A percentile compares a stretch with the other conserved stretches of the same genome.
Conservation (phyloP, 192 early-diverging fungal species). For the Podila epicladia region DNA sequence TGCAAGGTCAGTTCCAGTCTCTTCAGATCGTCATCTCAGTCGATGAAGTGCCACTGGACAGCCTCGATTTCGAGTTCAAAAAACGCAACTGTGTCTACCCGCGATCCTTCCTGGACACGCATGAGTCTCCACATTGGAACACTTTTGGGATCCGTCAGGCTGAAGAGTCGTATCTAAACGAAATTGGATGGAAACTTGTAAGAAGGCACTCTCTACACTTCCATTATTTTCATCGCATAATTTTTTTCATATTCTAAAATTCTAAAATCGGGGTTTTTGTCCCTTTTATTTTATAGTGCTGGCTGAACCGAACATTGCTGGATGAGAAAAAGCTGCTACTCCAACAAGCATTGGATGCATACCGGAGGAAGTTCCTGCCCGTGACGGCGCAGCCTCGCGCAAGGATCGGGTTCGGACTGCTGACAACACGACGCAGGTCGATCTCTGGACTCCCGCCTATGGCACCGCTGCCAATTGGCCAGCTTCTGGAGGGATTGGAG, state of each 20-base stretch:
- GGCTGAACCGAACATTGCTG: constrained; percentile 53
- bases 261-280: neutral
- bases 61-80: constrained; percentile 57
- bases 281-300: constrained; percentile 25
- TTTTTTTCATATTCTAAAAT: neutral
- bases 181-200: constrained; percentile 75
- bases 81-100: constrained; percentile 66
- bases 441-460: neutral
- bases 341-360: constrained; percentile 63
- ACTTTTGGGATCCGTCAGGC: constrained; percentile 53
- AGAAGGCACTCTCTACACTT: neutral
- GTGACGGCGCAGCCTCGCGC: constrained; percentile 31
- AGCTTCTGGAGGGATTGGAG: neutral
- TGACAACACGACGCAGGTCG: constrained; percentile 13
- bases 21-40: constrained; percentile 59
- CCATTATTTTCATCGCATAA: neutral
- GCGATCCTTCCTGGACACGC: constrained; percentile 39
- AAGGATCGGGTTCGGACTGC: constrained; percentile 10
- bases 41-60: constrained; percentile 54
- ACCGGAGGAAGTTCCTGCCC: constrained; percentile 42
- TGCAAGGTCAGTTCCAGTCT: constrained; percentile 39
- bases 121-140: constrained; percentile 36
- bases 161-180: constrained; percentile 57
- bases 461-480: too few species aligned
- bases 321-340: constrained; percentile 56